Evolutionary conservation across 495 filamentous ascomycete species (phyloP).

Genomic region (Podospora bellae-mahoneyi): DNA sequence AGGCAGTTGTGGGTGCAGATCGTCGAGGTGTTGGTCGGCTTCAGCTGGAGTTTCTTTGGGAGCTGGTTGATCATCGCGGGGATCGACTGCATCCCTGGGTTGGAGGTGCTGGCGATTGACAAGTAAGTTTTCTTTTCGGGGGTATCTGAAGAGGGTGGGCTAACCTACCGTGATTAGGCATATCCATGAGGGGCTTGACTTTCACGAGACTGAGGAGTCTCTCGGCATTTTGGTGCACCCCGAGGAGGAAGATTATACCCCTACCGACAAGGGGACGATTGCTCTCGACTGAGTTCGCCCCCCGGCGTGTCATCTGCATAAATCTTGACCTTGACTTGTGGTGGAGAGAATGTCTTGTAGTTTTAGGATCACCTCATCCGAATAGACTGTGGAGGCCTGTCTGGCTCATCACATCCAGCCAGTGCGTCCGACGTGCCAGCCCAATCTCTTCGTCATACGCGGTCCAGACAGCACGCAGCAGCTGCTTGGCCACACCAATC

Average conservation of each 20-base stretch:
- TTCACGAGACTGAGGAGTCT: slow-evolving; percentile 30
- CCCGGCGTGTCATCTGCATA: not conserved
- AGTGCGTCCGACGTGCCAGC: slow-evolving; percentile 30
- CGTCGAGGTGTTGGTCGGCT: slow-evolving; percentile 27
- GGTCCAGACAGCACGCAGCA: slow-evolving; percentile 31
- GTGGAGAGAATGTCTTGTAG: not conserved
- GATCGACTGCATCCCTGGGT: slow-evolving; percentile 30
- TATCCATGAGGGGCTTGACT: slow-evolving; percentile 29
- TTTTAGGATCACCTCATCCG: slow-evolving; percentile 18
- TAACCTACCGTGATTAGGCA: slow-evolving; percentile 21
- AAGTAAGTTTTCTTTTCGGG: slow-evolving; percentile 21
- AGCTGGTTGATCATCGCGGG: slow-evolving; percentile 28
- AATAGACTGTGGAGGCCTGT: slow-evolving; percentile 35
- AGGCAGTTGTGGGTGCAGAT: slow-evolving; percentile 29
- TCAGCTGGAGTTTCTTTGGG: slow-evolving; percentile 29
- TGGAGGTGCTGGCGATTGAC: slow-evolving; percentile 31
- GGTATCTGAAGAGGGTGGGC: not conserved
- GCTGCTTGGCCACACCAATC: slow-evolving; percentile 34
- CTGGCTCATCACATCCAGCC: slow-evolving; percentile 36
- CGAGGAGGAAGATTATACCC: slow-evolving; percentile 26
- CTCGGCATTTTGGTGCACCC: slow-evolving; percentile 25
- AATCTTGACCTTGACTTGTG: not conserved
- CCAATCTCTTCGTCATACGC: slow-evolving; percentile 36
- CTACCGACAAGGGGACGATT: slow-evolving; percentile 26
- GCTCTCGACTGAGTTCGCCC: slow-evolving; percentile 17